Percentiles rank a stretch among this genome's conserved stretches.
Conservation (phyloP, 2,329 filamentous ascomycete species). For the Colletotrichum orchidophilum region DNA sequence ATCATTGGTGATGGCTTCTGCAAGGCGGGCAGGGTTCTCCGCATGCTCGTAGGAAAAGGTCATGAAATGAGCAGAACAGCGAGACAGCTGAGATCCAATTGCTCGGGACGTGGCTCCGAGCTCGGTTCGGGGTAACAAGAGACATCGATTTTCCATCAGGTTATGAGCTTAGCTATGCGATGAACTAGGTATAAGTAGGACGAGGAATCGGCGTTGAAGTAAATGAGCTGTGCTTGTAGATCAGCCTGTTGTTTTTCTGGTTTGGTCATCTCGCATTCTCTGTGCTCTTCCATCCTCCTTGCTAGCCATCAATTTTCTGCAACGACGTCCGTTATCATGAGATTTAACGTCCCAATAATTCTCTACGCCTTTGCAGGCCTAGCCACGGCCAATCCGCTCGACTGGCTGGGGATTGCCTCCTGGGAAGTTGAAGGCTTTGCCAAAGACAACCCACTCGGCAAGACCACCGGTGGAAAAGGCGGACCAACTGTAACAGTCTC, state of each 20-base stretch:
- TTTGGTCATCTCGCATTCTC: background rate
- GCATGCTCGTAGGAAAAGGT: slow-evolving; percentile 4
- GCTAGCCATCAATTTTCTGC: background rate
- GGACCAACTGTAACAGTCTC: slow-evolving; percentile 58
- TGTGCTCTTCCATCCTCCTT: background rate
- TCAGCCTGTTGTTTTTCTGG: background rate
- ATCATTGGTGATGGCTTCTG: slow-evolving; percentile 9
- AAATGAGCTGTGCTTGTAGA: background rate
- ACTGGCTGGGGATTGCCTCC: slow-evolving; percentile 38
- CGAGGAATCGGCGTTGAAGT: background rate
- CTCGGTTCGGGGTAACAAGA: background rate
- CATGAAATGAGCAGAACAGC: background rate
- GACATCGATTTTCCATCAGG: no score
- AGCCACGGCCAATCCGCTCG: slow-evolving; percentile 23
- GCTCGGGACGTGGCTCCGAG: background rate
- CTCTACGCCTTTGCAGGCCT: slow-evolving; percentile 12
- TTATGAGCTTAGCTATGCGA: background rate
- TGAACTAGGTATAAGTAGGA: background rate
- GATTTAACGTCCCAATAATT: slow-evolving; percentile 12
- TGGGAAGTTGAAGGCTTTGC: slow-evolving; percentile 39
- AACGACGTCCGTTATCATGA: slow-evolving; percentile 7
- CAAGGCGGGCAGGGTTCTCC: slow-evolving; percentile 21
- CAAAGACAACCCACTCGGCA: slow-evolving; percentile 47
- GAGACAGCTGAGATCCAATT: background rate
- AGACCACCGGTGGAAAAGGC: slow-evolving; percentile 51